Conservation (phyloP, 2,329 filamentous ascomycete genomes). For the Ceratocystis destructans region DNA sequence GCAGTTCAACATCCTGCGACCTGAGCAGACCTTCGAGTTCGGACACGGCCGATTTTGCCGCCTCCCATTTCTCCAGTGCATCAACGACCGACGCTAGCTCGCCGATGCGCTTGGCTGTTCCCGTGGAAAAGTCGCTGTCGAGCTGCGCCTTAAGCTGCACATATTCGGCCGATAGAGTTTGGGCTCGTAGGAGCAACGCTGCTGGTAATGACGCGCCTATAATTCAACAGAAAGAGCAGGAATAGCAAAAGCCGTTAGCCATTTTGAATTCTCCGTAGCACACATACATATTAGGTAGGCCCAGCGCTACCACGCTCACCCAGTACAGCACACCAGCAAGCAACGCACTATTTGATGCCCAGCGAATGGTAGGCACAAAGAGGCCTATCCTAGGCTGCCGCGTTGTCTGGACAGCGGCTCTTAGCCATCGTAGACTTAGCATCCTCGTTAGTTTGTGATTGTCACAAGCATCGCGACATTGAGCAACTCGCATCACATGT, state of each 20-base stretch:
- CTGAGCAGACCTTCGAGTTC: constrained; percentile 41
- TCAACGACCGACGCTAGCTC: constrained; percentile 45
- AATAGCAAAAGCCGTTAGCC: background rate
- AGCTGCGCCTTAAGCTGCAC: constrained; percentile 39
- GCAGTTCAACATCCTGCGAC: constrained; percentile 49
- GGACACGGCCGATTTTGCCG: constrained; percentile 36
- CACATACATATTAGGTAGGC: background rate
- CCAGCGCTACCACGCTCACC: background rate
- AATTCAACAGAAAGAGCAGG: background rate
- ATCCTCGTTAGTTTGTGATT: background rate
- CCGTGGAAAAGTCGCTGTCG: constrained; percentile 40
- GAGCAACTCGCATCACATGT: background rate
- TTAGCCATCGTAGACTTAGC: constrained; percentile 2
- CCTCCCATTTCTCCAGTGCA: constrained; percentile 47
- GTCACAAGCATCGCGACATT: background rate
- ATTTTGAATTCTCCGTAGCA: background rate
- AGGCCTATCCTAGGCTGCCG: background rate
- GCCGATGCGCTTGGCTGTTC: constrained; percentile 45
- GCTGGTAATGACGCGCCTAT: constrained; percentile 27
- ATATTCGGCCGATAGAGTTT: constrained; percentile 44
- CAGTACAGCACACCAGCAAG: background rate
- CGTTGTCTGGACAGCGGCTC: background rate
- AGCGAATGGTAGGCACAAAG: background rate
- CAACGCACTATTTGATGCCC: constrained; percentile 7
- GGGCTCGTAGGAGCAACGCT: constrained; percentile 46